Evolutionary conservation across 768 basidiomycete species (phyloP).

Genomic region (Strobilomyces confusus): DNA sequence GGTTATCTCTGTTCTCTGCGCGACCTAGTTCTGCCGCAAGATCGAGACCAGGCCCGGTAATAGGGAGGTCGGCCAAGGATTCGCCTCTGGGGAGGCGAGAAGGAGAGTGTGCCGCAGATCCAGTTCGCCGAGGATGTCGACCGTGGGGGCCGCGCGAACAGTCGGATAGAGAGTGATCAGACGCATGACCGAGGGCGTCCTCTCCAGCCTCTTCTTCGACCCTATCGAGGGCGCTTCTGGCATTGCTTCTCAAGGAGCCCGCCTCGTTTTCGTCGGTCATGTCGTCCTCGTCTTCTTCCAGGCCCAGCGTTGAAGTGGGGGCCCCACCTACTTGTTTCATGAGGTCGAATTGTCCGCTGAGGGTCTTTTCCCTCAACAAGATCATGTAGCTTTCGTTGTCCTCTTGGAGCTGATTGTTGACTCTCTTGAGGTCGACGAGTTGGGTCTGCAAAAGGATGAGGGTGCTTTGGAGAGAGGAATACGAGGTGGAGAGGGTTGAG

Average conservation of each 20-base stretch:
- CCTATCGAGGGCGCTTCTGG: slow-evolving; percentile 57
- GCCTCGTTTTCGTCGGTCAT: slow-evolving; percentile 42
- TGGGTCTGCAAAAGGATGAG: slow-evolving; percentile 82
- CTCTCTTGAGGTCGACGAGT: slow-evolving; percentile 79
- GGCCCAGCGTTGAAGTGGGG: slow-evolving; percentile 38
- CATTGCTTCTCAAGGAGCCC: slow-evolving; percentile 53
- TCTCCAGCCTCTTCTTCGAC: slow-evolving; percentile 51
- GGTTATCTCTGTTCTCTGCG: slow-evolving; percentile 83
- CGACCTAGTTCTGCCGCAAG: slow-evolving; percentile 89
- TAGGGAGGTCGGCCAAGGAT: slow-evolving; percentile 80
- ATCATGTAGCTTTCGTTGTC: slow-evolving; percentile 98
- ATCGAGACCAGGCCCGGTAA: slow-evolving; percentile 85
- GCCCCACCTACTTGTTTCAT: slow-evolving; percentile 60
- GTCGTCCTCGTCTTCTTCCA: slow-evolving; percentile 32
- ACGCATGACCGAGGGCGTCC: slow-evolving; percentile 39
- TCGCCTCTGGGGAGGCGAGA: slow-evolving; percentile 54
- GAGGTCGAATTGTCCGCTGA: slow-evolving; percentile 84
- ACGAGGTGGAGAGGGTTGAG: slow-evolving; percentile 81
- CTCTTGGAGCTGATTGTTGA: slow-evolving; percentile 86
- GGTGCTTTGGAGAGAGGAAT: slow-evolving; percentile 79
- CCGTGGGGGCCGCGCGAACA: slow-evolving; percentile 39
- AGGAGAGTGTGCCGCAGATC: slow-evolving; percentile 50
- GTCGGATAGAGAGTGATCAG: slow-evolving; percentile 36
- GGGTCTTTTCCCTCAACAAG: slow-evolving; percentile 83
- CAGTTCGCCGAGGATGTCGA: slow-evolving; percentile 49